Evolutionary conservation across 2,329 filamentous ascomycete species (phyloP), one percentile per base, ranked within the genome.

Genomic region (Cladophialophora bantiana): DNA sequence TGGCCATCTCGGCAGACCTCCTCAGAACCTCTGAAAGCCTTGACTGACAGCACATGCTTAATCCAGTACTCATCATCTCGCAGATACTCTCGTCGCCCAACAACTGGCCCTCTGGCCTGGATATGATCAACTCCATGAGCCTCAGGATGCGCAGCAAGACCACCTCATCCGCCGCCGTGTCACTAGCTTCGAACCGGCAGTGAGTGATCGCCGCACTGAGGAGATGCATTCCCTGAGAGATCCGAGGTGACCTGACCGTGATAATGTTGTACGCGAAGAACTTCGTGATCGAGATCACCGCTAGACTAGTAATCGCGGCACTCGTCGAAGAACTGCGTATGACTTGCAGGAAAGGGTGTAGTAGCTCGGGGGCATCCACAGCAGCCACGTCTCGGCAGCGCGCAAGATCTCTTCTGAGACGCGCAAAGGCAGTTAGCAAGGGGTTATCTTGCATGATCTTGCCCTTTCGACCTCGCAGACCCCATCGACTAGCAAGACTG

Each of bases 1-100:
- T 97, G 62, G 93, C 90, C 75, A 96, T 70, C 79, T 99, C 95
- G 1, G 95, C 95, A 20, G 94, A 96, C 70, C 94, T 87, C 70
- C 94, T 88, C 62, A 99, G 82, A 3, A 98, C 89, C 74, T 97
- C 94, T 9, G 94, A 97, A 68, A 98, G 89, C 63, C 94, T 88
- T 63, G 92, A 88, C 75, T 98, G 94, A 70, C 94, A 99, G 82
- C 95, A 99, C 83, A 99, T 98, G 75, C 93, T 97, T 71, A 99
- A 80, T 1, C 94, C 95, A 1, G 93, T 94, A 77, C 97, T 95
- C 94, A 99, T 98, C 93, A 99, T 98, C 77, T 97, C 93, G 77
- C 96, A 99, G 10, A 99, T 93, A 76, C 94, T 98, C 81, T 98
- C 94, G 74, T 99, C 95, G 66, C 94, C 96, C n/a, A 99, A 83